Percentiles rank a stretch among this genome's conserved stretches.
These are phyloP conservation scores for Pseudogymnoascus sp. DNA, from an alignment of 2,329 filamentous ascomycete genomes.

Conservation along the genomic window DNA sequence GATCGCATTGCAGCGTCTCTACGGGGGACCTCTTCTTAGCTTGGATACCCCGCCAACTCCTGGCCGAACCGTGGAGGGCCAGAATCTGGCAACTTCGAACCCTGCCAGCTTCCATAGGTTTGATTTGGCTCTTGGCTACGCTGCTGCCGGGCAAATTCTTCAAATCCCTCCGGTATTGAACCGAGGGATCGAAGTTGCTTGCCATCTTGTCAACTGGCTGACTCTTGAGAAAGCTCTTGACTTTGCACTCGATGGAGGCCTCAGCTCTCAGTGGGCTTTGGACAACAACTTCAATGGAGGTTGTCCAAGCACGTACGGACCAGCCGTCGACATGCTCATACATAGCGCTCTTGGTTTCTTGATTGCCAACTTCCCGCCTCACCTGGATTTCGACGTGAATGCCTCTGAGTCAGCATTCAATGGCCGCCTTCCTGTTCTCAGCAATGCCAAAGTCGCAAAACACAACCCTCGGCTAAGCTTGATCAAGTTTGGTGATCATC, in stretches of 20 bases:
- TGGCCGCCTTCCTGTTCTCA: conserved; percentile 36
- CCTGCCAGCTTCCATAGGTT: conserved; percentile 31
- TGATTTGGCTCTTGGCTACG: conserved; percentile 53
- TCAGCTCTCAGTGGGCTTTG: conserved; percentile 30
- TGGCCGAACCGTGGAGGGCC: conserved; percentile 13
- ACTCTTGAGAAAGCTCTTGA: conserved; percentile 52
- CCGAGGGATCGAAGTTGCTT: conserved; percentile 52
- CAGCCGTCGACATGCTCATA: conserved; percentile 46
- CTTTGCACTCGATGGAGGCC: conserved; percentile 45
- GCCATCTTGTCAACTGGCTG: conserved; percentile 51
- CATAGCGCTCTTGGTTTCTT: conserved; percentile 50
- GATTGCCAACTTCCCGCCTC: conserved; percentile 48
- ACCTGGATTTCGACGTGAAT: conserved; percentile 50
- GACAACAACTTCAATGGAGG: conserved; percentile 24
- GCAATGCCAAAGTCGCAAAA: conserved; percentile 25
- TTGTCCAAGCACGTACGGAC: conserved; percentile 43
- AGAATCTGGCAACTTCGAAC: conserved; percentile 18
- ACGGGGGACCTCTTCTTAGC: conserved; percentile 44
- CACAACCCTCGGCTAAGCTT: conserved; percentile 48
- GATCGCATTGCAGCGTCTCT: conserved; percentile 49
- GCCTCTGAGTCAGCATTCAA: conserved; percentile 39
- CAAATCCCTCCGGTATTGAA: conserved; percentile 45
- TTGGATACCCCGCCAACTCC: conserved; percentile 26
- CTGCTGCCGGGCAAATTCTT: conserved; percentile 53
- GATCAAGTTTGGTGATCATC: conserved; percentile 62